phyloP scores from a whole-genome alignment of 2,329 filamentous ascomycete species.

The Xylaria sp. region DNA sequence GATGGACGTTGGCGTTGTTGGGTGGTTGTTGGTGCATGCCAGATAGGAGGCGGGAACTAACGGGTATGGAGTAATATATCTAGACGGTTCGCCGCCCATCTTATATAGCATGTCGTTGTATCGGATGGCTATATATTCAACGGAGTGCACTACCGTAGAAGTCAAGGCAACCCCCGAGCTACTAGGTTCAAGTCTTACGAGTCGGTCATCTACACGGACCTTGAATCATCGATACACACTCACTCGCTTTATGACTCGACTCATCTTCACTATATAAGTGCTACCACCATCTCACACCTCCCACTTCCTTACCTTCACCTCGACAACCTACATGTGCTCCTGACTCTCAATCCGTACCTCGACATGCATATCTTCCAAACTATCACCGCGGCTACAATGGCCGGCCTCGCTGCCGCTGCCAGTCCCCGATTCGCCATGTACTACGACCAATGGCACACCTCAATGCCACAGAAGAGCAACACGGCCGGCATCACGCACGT shows the following conservation, averaged over 20 bases:
- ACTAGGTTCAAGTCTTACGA: background rate
- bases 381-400: constrained; percentile 14
- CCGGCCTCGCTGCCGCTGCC: constrained; percentile 18
- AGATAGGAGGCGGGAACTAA: no score
- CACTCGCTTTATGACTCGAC: background rate
- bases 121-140: no score
- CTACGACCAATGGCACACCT: constrained; percentile 28
- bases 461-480: constrained; percentile 16
- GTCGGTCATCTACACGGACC: background rate
- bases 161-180: background rate
- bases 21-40: no score
- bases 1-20: no score
- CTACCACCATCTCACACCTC: background rate
- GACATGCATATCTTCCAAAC: constrained; percentile 23
- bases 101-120: no score
- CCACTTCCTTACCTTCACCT: background rate
- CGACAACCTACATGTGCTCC: background rate
- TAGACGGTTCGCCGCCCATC: no score
- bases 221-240: background rate
- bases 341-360: background rate
- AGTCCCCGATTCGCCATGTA: constrained; percentile 25
- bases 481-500: constrained; percentile 30
- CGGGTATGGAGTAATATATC: no score
- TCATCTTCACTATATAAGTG: background rate
- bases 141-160: background rate